Percentiles rank a stretch among this genome's conserved stretches.
Evolutionary conservation across 2,329 filamentous ascomycete genomes (phyloP).

Genomic region (Fusarium burgessii): DNA sequence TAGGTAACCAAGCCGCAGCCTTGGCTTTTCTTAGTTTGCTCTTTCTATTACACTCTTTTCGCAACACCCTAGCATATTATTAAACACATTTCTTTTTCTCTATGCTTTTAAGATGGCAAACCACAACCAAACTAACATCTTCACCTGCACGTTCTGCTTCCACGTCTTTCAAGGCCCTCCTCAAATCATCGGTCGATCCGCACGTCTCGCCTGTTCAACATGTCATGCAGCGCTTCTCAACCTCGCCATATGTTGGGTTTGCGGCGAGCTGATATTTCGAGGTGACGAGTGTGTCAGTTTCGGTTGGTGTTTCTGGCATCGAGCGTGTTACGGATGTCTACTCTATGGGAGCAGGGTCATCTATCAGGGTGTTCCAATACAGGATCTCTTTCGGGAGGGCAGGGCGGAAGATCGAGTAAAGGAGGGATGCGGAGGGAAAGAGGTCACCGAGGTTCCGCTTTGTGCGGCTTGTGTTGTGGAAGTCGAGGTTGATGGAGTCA

Average conservation of each 20-base stretch:
- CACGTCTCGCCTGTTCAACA: slow-evolving; percentile 61
- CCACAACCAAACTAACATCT: slow-evolving; percentile 46
- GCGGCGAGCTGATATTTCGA: slow-evolving; percentile 65
- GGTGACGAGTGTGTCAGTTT: slow-evolving; percentile 67
- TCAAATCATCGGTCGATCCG: slow-evolving; percentile 58
- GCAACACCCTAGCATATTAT: neutral
- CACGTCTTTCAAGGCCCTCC: slow-evolving; percentile 53
- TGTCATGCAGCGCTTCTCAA: slow-evolving; percentile 64
- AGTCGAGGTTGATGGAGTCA: slow-evolving; percentile 52
- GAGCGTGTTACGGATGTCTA: slow-evolving; percentile 67
- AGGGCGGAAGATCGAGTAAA: neutral
- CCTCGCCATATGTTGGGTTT: slow-evolving; percentile 69
- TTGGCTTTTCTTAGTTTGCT: neutral
- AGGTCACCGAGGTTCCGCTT: slow-evolving; percentile 62
- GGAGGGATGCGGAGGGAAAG: slow-evolving; percentile 46
- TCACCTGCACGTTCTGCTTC: slow-evolving; percentile 70
- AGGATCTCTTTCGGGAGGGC: slow-evolving; percentile 50
- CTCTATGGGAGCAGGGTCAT: slow-evolving; percentile 60
- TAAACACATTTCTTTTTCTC: neutral
- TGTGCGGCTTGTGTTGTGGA: slow-evolving; percentile 61
- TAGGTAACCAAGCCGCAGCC: neutral
- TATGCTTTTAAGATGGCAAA: slow-evolving; percentile 23
- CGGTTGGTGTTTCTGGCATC: slow-evolving; percentile 73
- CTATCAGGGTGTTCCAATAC: slow-evolving; percentile 51
- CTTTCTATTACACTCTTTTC: slow-evolving; percentile 11